A percentile compares a stretch with the other conserved stretches of the same genome.
Conservation (phyloP, 2,329 filamentous ascomycete species). For the Bipolaris zeicola region DNA sequence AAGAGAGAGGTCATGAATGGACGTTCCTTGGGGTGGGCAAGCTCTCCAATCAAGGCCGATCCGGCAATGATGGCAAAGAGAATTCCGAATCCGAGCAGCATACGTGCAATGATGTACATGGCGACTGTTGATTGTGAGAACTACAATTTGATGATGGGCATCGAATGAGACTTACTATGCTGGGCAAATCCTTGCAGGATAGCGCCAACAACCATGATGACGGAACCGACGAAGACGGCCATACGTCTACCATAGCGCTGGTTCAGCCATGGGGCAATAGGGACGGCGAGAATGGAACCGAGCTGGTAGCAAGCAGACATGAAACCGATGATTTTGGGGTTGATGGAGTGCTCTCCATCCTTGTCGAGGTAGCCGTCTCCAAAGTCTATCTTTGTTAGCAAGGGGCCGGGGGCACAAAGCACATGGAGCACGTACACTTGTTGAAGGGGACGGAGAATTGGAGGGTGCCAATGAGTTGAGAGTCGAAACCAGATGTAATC, state of each 20-base stretch:
- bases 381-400: conserved; percentile 34
- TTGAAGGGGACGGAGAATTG: conserved; percentile 45
- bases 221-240: conserved; percentile 63
- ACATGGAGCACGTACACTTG: conserved; percentile 28
- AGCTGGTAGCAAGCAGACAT: conserved; percentile 46
- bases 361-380: conserved; percentile 34
- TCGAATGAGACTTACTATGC: conserved; percentile 28
- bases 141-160: too few species aligned
- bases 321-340: conserved; percentile 39
- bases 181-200: conserved; percentile 61
- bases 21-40: conserved; percentile 66
- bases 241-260: conserved; percentile 58
- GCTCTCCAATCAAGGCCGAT: conserved; percentile 63
- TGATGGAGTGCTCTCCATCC: conserved; percentile 26
- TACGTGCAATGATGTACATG: conserved; percentile 66
- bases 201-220: conserved; percentile 64
- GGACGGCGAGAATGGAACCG: conserved; percentile 43
- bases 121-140: conserved; percentile 38
- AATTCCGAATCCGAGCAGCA: conserved; percentile 67
- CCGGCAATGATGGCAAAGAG: conserved; percentile 65
- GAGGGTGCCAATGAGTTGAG: conserved; percentile 46
- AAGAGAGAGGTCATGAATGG: conserved; percentile 65
- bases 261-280: conserved; percentile 41
- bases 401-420: too few species aligned
- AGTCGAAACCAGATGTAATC: conserved; percentile 48